Base-by-base conservation (phyloP, 768 basidiomycete genomes). In the Phlebiopsis flavidoalba region DNA sequence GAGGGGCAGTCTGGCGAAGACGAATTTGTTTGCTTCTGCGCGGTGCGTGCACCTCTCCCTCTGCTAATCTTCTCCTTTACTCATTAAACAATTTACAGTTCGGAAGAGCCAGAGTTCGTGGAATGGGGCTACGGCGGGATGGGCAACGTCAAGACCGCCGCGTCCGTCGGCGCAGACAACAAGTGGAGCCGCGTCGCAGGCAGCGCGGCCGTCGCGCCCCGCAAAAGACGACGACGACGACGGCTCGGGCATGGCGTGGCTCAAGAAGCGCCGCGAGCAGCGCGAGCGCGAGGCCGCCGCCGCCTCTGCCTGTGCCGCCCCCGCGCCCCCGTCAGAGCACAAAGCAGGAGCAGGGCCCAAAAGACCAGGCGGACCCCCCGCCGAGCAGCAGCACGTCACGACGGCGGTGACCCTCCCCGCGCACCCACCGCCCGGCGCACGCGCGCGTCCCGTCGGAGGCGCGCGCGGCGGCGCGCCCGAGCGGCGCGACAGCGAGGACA, bases 41-140 rank as follows among this genome's bases (percentile, higher is more conserved):
- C 60, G 67, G 66, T 69, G 56, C 49, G 67, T n/a, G n/a, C n/a
- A n/a, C n/a, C n/a, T n/a, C n/a, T n/a, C n/a, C n/a, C n/a, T n/a
- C n/a, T n/a, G n/a, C n/a, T n/a, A n/a, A n/a, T 46, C n/a, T 22
- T 15, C 21, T 33, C 49, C 24, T 48, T 49, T 47, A 24, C 17
- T 31, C 14, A 47, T 36, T 26, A 49, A n/a, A 36, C 50, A 48
- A 21, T 53, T 2, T 24, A 26, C 56, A 70, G 69, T 14, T 64
- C 85, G 31, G 82, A 86, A 0, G 89, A 91, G 63, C 88, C 89
- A 35, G 88, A 88, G 69, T 95, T 95, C 65, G 91, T 93, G 15
- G 93, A 95, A 72, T 95, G 93, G 93, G 93, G 93, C 0, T 91
- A 89, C 60, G 90, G 90, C 35, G 90, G 90, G 2, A 88, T 93